A percentile compares a stretch with the other conserved stretches of the same genome.
Conservation (phyloP, 176 grass and related monocot species). For the Triticum turgidum region DNA sequence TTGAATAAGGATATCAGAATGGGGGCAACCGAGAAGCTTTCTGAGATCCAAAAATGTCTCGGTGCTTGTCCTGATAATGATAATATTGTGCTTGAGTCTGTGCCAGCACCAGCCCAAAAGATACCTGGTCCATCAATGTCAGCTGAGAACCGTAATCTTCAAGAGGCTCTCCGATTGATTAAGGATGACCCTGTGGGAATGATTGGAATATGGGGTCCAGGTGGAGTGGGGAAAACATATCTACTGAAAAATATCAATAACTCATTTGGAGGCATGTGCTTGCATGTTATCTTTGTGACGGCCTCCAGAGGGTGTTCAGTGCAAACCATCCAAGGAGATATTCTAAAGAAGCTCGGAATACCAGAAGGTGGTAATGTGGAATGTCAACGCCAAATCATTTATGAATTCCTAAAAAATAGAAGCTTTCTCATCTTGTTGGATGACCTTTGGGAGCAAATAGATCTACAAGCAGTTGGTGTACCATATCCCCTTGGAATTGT, state of each 20-base stretch:
- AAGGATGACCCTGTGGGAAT: not conserved
- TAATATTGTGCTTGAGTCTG: not conserved
- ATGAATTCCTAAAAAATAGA: fast-evolving
- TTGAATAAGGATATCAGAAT: not conserved
- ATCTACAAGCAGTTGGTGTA: conserved; percentile 2
- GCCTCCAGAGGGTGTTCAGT: not conserved
- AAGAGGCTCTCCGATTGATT: not conserved
- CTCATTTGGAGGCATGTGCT: not conserved
- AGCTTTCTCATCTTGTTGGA: not conserved
- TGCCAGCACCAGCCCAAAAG: conserved; percentile 1
- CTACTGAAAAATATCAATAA: not conserved
- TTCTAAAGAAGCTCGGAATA: not conserved
- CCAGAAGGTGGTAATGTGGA: not conserved
- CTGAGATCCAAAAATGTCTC: not conserved
- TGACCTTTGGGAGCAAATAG: conserved; percentile 5
- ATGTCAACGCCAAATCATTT: not conserved
- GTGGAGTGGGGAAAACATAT: conserved; percentile 22
- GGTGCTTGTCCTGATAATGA: not conserved
- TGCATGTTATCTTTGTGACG: conserved; percentile 2
- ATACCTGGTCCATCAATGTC: conserved; percentile 2
- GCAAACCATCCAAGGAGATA: not conserved
- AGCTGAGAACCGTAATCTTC: not conserved
- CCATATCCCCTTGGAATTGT: not conserved
- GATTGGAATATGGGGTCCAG: conserved; percentile 21
- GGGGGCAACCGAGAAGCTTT: not conserved